Base-by-base conservation (phyloP, 768 basidiomycete species). In the Lyophyllum decastes region DNA sequence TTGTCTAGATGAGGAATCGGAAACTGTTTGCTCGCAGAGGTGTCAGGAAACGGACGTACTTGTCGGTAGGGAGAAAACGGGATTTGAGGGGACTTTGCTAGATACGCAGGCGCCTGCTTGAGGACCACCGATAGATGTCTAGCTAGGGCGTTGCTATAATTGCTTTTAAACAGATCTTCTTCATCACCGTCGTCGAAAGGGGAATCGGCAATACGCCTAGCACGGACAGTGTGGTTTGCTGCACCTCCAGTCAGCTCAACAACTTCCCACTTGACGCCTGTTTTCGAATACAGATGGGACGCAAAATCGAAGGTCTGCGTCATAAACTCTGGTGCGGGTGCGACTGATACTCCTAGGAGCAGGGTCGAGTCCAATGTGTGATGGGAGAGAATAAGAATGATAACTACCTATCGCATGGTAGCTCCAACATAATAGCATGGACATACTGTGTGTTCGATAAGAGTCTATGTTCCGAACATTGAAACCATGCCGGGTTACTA, bases 21-120 rank as follows among this genome's bases (percentile, higher is more conserved):
- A 40, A 53, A 17, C 14, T n/a, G 10, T 43, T n/a, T 19, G 26
- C 14, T 11, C 6, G 35, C 16, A 38, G 14, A 16, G 35, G 14
- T 12, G 14, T 38, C 35, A 38, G 40, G 22, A 21, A 46, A 25
- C 25, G 41, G 53, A 35, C 53, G 26, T 43, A 46, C 53, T 54
- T 54, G 53, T 46, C 44, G 53, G 43, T 54, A 54, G n/a, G 53
- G 53, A 46, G 53, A 54, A 46, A 54, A 54, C 12, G 53, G 53
- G 24, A 54, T 54, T 26, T 54, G 27, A 16, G 43, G 53, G 9
- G 53, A 27, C 43, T 54, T 54, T 8, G 53, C 53, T 12, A 54
- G 40, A 54, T 45, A 54, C 6, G 41, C 53, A 12, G 53, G 53
- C 19, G 52, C 52, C 43, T 54, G 53, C 44, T 54, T 54, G 17